Percentiles rank a stretch among this genome's conserved stretches.
These are phyloP conservation scores for Obelidium mucronatum DNA, from an alignment of 192 early-diverging fungal genomes.

Conservation along the genomic window DNA sequence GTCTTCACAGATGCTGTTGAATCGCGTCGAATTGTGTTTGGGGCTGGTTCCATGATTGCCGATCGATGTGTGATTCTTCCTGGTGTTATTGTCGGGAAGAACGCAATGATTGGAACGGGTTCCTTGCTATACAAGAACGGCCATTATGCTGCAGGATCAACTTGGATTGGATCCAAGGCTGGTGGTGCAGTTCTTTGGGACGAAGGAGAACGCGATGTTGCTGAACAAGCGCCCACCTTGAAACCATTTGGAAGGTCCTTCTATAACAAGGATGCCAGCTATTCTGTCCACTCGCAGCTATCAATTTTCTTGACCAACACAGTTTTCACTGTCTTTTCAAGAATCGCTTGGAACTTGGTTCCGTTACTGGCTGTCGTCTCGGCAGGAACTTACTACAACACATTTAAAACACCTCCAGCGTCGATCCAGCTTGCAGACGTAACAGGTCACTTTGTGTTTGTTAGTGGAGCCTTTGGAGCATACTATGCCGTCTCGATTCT, in stretches of 20 bases:
- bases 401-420: not conserved
- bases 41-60: conserved; percentile 52
- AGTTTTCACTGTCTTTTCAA: not conserved
- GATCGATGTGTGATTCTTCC: conserved; percentile 50
- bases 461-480: not conserved
- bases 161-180: conserved; percentile 47
- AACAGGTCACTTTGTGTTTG: conserved; percentile 6
- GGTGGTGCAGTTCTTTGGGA: conserved; percentile 49
- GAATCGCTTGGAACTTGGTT: not conserved
- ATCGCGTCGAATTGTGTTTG: conserved; percentile 40
- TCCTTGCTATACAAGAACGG: conserved; percentile 42
- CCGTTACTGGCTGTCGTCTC: not conserved
- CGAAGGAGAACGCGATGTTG: conserved; percentile 19
- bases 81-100: conserved; percentile 46
- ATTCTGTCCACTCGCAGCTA: conserved; percentile 32
- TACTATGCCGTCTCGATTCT: not conserved
- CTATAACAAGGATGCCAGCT: conserved; percentile 47
- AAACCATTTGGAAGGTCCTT: conserved; percentile 58
- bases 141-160: conserved; percentile 35
- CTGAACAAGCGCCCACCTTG: conserved; percentile 15
- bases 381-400: not conserved
- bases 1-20: conserved; percentile 45
- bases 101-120: conserved; percentile 50
- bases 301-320: conserved; percentile 9
- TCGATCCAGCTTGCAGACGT: not conserved